These are phyloP conservation scores for Phytophthora sp. DNA, from an alignment of 352 stramenopile species.

Conservation along the genomic window DNA sequence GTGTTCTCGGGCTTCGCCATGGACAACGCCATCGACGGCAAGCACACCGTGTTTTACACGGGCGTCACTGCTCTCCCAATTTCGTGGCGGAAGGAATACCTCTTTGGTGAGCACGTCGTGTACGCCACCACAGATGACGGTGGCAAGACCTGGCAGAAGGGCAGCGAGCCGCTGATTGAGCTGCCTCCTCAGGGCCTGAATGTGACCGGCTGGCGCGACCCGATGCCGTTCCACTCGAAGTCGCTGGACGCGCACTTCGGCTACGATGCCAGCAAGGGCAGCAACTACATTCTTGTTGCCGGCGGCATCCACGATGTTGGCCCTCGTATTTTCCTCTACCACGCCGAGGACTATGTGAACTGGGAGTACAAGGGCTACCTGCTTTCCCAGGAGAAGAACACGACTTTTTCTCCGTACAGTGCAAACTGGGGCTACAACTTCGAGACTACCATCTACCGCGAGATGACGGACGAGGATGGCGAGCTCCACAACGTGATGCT, in stretches of 20 bases:
- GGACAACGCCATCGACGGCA: conserved; percentile 61
- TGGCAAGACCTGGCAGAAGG: conserved; percentile 71
- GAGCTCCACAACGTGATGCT: conserved; percentile 70
- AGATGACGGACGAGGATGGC: conserved; percentile 49
- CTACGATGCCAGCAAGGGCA: conserved; percentile 25
- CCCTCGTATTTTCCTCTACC: conserved; percentile 71
- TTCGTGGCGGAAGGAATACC: conserved; percentile 56
- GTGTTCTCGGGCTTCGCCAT: conserved; percentile 78
- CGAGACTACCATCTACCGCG: conserved; percentile 62
- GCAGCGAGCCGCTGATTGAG: conserved; percentile 52
- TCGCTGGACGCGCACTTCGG: conserved; percentile 51
- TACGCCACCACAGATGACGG: conserved; percentile 65
- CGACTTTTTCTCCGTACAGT: conserved; percentile 63
- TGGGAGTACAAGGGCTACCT: conserved; percentile 76
- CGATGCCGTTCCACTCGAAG: conserved; percentile 63
- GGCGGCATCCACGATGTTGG: conserved; percentile 59
- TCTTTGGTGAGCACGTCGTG: conserved; percentile 72
- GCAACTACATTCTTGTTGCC: conserved; percentile 65
- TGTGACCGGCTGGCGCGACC: conserved; percentile 72
- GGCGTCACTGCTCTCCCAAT: conserved; percentile 54
- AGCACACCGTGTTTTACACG: conserved; percentile 76
- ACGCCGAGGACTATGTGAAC: conserved; percentile 60
- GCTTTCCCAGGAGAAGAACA: conserved; percentile 64
- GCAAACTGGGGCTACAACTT: conserved; percentile 63
- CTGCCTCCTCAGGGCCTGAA: conserved; percentile 51